Conservation (phyloP, 2,329 filamentous ascomycete species). For the Chrysoporthe austroafricana region DNA sequence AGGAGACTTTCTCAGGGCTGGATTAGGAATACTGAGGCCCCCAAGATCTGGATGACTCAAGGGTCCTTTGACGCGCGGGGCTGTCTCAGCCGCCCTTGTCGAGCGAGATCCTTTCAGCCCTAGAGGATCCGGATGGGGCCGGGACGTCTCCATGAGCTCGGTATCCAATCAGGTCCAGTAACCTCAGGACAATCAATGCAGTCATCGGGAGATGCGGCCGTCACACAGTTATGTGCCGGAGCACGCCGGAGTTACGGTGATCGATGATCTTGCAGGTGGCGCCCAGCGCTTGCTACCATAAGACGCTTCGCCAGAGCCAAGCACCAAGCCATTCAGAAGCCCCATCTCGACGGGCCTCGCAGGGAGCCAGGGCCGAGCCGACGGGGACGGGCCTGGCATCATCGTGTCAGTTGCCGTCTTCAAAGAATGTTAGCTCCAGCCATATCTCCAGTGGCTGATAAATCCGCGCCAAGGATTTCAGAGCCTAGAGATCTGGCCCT, state of each 20-base stretch:
- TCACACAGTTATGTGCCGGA: slow-evolving; percentile 20
- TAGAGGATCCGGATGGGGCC: background rate
- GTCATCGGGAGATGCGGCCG: background rate
- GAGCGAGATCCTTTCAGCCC: slow-evolving; percentile 10
- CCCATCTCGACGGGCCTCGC: background rate
- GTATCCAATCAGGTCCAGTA: slow-evolving; percentile 3
- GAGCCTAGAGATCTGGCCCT: no score
- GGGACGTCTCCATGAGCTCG: background rate
- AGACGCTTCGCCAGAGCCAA: slow-evolving; percentile 15
- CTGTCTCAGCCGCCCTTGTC: background rate
- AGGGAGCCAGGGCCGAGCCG: background rate
- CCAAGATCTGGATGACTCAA: background rate
- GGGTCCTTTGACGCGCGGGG: background rate
- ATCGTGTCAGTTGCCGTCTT: background rate
- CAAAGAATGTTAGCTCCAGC: background rate
- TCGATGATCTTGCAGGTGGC: background rate
- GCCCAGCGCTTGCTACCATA: background rate
- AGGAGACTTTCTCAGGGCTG: background rate
- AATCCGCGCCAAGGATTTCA: slow-evolving; percentile 1
- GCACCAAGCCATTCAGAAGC: background rate
- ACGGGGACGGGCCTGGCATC: background rate
- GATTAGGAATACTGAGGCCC: slow-evolving; percentile 4
- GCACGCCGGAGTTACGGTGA: slow-evolving; percentile 12
- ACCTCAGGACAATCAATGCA: background rate
- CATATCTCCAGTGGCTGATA: slow-evolving; percentile 15